phyloP scores from a whole-genome alignment of 2,329 filamentous ascomycete genomes.

The Fusarium sp. region DNA sequence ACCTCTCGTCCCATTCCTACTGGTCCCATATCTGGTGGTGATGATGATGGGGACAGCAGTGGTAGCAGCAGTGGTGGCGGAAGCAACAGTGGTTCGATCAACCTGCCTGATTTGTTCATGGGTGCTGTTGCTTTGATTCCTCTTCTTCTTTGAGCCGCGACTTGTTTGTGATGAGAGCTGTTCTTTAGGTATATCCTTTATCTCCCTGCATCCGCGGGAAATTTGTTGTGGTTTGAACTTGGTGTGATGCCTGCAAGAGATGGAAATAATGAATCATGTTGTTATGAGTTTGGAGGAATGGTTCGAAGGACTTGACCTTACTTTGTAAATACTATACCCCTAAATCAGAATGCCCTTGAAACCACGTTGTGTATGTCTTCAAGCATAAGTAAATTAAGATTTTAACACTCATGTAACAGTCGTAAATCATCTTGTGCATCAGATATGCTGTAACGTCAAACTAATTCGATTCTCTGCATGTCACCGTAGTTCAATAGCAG shows the following conservation, averaged over 20 bases:
- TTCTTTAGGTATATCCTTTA: neutral
- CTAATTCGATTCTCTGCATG: slow-evolving; percentile 29
- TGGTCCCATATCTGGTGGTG: slow-evolving; percentile 34
- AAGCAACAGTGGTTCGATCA: slow-evolving; percentile 29
- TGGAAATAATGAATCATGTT: slow-evolving; percentile 28
- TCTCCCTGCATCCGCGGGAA: too few relatives aligned
- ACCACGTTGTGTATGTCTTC: neutral
- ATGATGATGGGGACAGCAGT: slow-evolving; percentile 17
- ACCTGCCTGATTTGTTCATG: slow-evolving; percentile 39
- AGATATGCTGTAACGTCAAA: neutral
- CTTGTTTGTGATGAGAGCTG: neutral
- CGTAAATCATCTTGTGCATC: neutral
- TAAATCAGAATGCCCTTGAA: neutral
- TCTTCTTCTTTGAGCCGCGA: slow-evolving; percentile 42
- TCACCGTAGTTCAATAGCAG: slow-evolving; percentile 15
- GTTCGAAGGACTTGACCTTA: slow-evolving; percentile 1
- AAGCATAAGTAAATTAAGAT: neutral
- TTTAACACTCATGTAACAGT: neutral
- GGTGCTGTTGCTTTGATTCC: slow-evolving; percentile 45
- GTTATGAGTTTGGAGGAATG: neutral
- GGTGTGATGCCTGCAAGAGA: neutral
- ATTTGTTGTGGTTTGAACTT: neutral
- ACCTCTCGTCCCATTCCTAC: slow-evolving; percentile 23
- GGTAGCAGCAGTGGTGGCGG: slow-evolving; percentile 7
- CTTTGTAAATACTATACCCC: slow-evolving; percentile 27